phyloP scores from a whole-genome alignment of 768 basidiomycete genomes.

The Favolaschia claudopus region DNA sequence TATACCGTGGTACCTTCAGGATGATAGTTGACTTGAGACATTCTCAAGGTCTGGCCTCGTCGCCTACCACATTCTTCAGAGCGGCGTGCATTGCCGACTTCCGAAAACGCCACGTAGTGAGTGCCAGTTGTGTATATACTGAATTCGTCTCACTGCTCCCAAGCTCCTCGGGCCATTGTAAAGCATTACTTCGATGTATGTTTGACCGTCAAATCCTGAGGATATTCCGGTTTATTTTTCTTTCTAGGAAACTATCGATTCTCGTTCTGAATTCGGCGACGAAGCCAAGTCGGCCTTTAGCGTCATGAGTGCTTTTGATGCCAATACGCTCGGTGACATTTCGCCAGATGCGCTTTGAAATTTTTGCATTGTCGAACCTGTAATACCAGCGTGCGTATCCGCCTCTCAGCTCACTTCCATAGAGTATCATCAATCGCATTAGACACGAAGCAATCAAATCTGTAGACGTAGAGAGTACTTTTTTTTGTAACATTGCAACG shows the following conservation, averaged over 20 bases:
- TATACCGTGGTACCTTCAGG: neutral
- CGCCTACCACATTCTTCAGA: slow-evolving; percentile 91
- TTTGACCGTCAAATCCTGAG: slow-evolving; percentile 19
- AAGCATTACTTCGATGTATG: slow-evolving; percentile 94
- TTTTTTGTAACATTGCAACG: too few relatives aligned
- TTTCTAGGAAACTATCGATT: slow-evolving; percentile 74
- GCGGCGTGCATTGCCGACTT: slow-evolving; percentile 85
- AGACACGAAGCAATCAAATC: slow-evolving; percentile 15
- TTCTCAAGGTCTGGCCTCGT: slow-evolving; percentile 81
- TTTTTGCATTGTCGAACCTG: neutral
- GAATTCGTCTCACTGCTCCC: slow-evolving; percentile 6
- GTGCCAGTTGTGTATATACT: slow-evolving; percentile 35
- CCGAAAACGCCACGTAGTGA: slow-evolving; percentile 94
- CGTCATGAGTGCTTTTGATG: slow-evolving; percentile 62
- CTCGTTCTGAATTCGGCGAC: slow-evolving; percentile 76
- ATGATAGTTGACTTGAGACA: neutral
- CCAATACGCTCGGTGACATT: slow-evolving; percentile 68
- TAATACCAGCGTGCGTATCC: neutral
- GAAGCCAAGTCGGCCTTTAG: slow-evolving; percentile 70
- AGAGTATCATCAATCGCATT: slow-evolving; percentile 13
- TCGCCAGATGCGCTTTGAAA: slow-evolving; percentile 77
- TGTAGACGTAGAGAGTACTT: neutral
- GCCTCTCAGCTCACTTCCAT: neutral
- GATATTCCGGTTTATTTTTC: slow-evolving; percentile 7
- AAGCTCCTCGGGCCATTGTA: slow-evolving; percentile 83